Evolutionary conservation across 257 asterid genomes (phyloP).

Genomic region (Dorcoceras hygrometricum): DNA sequence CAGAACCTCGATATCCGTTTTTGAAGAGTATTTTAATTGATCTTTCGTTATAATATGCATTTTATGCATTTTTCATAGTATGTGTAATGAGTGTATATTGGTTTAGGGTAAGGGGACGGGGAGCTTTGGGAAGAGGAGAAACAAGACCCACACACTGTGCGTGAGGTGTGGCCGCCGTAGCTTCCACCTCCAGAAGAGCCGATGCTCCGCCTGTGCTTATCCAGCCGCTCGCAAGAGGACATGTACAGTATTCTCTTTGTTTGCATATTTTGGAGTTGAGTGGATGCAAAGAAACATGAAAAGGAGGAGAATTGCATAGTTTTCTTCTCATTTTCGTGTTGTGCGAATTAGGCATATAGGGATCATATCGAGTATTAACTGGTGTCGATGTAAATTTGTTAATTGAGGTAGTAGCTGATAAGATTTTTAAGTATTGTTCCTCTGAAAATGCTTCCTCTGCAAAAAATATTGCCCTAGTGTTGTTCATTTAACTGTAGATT

Average conservation of each 20-base stretch:
- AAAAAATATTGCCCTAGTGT: no score
- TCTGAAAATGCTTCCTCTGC: not conserved
- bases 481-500: not conserved
- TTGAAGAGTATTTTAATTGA: not conserved
- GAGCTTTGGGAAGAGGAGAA: slow-evolving; percentile 62
- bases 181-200: slow-evolving; percentile 69
- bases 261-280: not conserved
- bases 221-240: slow-evolving; percentile 68
- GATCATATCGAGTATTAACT: no score
- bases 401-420: not conserved
- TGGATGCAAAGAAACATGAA: not conserved
- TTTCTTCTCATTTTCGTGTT: not conserved
- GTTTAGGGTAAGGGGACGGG: slow-evolving; percentile 68
- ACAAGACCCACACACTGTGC: slow-evolving; percentile 68
- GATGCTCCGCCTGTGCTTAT: slow-evolving; percentile 63
- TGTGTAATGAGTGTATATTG: not conserved
- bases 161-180: slow-evolving; percentile 65
- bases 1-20: not conserved
- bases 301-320: no score
- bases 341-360: no score
- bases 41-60: not conserved
- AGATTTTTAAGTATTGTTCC: not conserved
- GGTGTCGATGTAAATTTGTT: no score
- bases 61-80: not conserved
- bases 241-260: slow-evolving; percentile 27